Evolutionary conservation across 441 rosid genomes (phyloP), one percentile per base, ranked within the genome.

Genomic region (Viola pubescens): DNA sequence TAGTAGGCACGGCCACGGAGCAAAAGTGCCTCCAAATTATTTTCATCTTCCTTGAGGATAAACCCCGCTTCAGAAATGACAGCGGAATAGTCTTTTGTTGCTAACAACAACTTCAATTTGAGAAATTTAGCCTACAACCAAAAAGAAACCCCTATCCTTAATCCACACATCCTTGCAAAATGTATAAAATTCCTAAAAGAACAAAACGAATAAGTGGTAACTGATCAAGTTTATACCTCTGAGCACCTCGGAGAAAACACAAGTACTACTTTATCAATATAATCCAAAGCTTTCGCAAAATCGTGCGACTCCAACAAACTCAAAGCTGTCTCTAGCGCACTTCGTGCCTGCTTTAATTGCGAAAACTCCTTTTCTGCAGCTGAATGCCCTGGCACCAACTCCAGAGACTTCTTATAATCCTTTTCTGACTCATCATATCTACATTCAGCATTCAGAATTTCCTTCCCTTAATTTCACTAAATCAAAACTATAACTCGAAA

Each of bases 1-100:
- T 94, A 94, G 73, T 90, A 94, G 56, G 95, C 99, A 74, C 88
- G 94, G 50, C 97, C 99, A 57, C 99, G 95, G 54, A 86, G 88
- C 62, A 94, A 83, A 37, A 90, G 69, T 50, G 99, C 99, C n/a
- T 90, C 99, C 14, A 90, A 79, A 63, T 86, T 82, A 58, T 71
- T 80, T 76, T 94, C 99, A 63, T 90, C 87, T 80, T 86, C 95
- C 71, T 88, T 90, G 37, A 94, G 89, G 68, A 94, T 79, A 73
- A 60, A 85, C 42, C 99, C 97, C 60, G 84, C 48, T 71, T 94
- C 99, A 44, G 97, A 82, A 38, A 94, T 83, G 48, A 78, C 85
- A 72, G 81, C 73, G 37, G 96, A 82, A 79, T 83, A 94, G 74
- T 94, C 97, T 76, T 81, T 83, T 65, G 73, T 56, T 64, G 82